phyloP scores from a whole-genome alignment of 2,329 filamentous ascomycete species.

The Stagonosporopsis chrysanthemi region DNA sequence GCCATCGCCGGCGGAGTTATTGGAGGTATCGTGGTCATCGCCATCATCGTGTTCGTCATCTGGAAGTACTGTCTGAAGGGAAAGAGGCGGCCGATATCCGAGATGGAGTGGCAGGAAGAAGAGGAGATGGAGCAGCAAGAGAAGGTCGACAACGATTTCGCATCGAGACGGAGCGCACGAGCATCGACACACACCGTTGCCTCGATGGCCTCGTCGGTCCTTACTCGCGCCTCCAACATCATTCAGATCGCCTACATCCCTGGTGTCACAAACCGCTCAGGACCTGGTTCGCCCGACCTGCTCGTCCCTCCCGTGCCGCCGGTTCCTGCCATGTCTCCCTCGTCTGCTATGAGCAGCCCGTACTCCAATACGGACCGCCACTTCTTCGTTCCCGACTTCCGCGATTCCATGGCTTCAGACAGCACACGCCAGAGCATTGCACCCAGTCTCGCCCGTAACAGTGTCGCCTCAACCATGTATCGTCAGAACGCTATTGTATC shows the following conservation, averaged over 20 bases:
- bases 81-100: slow-evolving; percentile 68
- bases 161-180: slow-evolving; percentile 65
- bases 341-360: slow-evolving; percentile 66
- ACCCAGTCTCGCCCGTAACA: slow-evolving; percentile 58
- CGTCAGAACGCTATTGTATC: slow-evolving; percentile 87
- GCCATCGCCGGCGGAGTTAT: slow-evolving; percentile 92
- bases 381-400: slow-evolving; percentile 92
- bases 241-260: slow-evolving; percentile 99
- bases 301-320: slow-evolving; percentile 93
- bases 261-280: slow-evolving; percentile 90
- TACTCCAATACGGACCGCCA: slow-evolving; percentile 74
- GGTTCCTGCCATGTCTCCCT: slow-evolving; percentile 70
- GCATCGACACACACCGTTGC: slow-evolving; percentile 84
- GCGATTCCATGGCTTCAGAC: slow-evolving; percentile 88
- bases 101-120: slow-evolving; percentile 62
- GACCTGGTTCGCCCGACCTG: slow-evolving; percentile 79
- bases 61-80: slow-evolving; percentile 90
- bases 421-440: slow-evolving; percentile 66
- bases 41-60: slow-evolving; percentile 77
- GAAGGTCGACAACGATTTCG: slow-evolving; percentile 64
- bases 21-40: slow-evolving; percentile 79
- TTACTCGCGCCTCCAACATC: slow-evolving; percentile 96
- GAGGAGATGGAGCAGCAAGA: slow-evolving; percentile 64
- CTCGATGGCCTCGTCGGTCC: slow-evolving; percentile 92
- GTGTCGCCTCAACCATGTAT: slow-evolving; percentile 91